phyloP scores from a whole-genome alignment of 352 stramenopile species.

The Phytophthora hybrid region DNA sequence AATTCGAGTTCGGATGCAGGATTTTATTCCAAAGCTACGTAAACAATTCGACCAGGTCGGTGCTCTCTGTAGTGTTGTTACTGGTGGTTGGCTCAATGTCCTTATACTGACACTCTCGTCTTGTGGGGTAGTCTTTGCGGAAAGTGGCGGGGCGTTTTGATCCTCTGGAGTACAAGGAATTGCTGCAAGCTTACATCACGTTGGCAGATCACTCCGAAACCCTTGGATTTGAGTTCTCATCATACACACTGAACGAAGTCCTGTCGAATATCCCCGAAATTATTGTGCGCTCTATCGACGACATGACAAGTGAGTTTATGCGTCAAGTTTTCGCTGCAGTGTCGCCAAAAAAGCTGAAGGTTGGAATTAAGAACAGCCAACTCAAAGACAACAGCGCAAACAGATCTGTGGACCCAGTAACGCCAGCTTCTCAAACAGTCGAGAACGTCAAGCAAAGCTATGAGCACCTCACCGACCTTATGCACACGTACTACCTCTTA shows the following conservation, averaged over 20 bases:
- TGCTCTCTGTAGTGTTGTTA: not conserved
- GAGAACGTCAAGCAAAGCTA: conserved; percentile 71
- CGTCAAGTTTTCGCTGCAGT: conserved; percentile 49
- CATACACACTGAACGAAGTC: conserved; percentile 68
- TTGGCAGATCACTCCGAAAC: conserved; percentile 81
- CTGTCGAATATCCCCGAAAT: conserved; percentile 83
- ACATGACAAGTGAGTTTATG: conserved; percentile 65
- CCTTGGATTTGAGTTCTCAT: conserved; percentile 83
- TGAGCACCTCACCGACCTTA: conserved; percentile 78
- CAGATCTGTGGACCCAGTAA: conserved; percentile 29
- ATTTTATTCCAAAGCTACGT: conserved; percentile 79
- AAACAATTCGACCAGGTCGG: conserved; percentile 79
- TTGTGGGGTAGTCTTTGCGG: conserved; percentile 63
- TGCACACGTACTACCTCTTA: conserved; percentile 91
- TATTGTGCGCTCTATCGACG: conserved; percentile 80
- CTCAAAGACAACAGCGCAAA: conserved; percentile 30
- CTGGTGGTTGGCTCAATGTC: too few relatives aligned
- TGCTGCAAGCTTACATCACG: conserved; percentile 85
- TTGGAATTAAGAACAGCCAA: conserved; percentile 1
- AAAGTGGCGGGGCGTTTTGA: conserved; percentile 79
- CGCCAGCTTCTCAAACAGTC: conserved; percentile 50
- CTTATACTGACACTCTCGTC: not conserved
- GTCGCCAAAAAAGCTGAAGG: conserved; percentile 54
- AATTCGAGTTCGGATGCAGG: conserved; percentile 65
- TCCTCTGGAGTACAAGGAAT: conserved; percentile 75